Evolutionary conservation across 805 yeast species (phyloP), one percentile per base, ranked within the genome.

Genomic region (Zygosaccharomyces lentus): DNA sequence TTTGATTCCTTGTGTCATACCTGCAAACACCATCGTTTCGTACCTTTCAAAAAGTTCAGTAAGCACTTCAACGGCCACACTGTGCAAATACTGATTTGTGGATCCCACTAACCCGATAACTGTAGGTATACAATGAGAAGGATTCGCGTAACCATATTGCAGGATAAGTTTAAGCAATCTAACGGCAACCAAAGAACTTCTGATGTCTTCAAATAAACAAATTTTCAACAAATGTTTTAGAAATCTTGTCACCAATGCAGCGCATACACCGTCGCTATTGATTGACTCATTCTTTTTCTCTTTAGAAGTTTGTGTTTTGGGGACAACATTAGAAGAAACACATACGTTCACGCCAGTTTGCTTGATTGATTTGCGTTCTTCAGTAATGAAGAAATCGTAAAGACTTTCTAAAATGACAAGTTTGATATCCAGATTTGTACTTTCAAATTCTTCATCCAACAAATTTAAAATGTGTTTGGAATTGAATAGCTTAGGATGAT

Each of bases 101-200:
- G 87, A 78, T 0, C 85, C 71, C 47, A 81, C 81, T 29, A 88
- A 66, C 0, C 91, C 91, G 46, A 87, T 74, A 0, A 86, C 71
- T 0, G 89, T 82, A 0, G 89, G 77, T 5, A 82, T 75, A 55
- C 87, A 78, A 4, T 76, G 56, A 46, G 84, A 75, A 1, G 96
- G 96, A 57, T 84, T 86, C 0, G 84, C 83, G 62, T 78, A 83
- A 0, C 95, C 95, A 44, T 80, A 71, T 24, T 72, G 72, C 8
- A 83, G 73, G 19, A 83, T 76, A 35, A 77, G 61, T 45, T 74
- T 78, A 35, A 87, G 57, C 49, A 81, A 78, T 26, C 72, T 68
- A 2, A 82, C 72, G 0, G 87, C 81, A 1, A 72, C 60, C 24
- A 68, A 62, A 1, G 87, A 76, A 37, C 64, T 65, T 2, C 70